A percentile compares a stretch with the other conserved stretches of the same genome.
phyloP scores from a whole-genome alignment of 768 basidiomycete species.

The Roridomyces roridus region DNA sequence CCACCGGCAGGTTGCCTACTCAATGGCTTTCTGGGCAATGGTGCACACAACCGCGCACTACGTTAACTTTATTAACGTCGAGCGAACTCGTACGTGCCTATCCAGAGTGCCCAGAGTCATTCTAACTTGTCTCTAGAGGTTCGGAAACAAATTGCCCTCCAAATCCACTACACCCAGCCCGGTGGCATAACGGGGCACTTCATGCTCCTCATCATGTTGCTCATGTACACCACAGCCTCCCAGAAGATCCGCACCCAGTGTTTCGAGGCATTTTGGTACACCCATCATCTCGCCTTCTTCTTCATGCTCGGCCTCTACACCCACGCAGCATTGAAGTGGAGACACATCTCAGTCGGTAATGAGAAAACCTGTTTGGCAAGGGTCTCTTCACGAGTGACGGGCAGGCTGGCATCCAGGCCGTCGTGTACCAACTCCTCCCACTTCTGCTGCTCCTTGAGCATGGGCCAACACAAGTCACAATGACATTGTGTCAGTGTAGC shows the following conservation, averaged over 20 bases:
- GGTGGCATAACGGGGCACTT: constrained; percentile 96
- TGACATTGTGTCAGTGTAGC: too few relatives aligned
- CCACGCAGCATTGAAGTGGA: too few relatives aligned
- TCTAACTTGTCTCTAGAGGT: constrained; percentile 59
- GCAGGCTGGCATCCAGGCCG: too few relatives aligned
- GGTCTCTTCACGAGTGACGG: constrained; percentile 96
- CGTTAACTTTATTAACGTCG: constrained; percentile 92
- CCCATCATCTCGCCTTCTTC: constrained; percentile 93
- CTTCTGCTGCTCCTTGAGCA: too few relatives aligned
- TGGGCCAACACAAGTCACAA: too few relatives aligned
- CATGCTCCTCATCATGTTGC: constrained; percentile 92
- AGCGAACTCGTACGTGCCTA: constrained; percentile 72
- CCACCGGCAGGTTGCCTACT: constrained; percentile 94
- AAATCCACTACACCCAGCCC: constrained; percentile 88
- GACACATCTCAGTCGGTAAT: too few relatives aligned
- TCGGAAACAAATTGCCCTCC: constrained; percentile 73
- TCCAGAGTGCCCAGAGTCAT: not conserved
- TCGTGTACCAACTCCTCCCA: too few relatives aligned
- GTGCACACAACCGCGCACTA: constrained; percentile 95
- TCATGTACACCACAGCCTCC: constrained; percentile 93
- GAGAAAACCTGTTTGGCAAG: too few relatives aligned
- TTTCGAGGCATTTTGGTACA: constrained; percentile 98
- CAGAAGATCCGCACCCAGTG: constrained; percentile 86
- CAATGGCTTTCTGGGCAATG: constrained; percentile 91
- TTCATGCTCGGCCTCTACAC: constrained; percentile 91